Evolutionary conservation across 148 eudicot species (phyloP).

Genomic region (Spergularia bocconei): DNA sequence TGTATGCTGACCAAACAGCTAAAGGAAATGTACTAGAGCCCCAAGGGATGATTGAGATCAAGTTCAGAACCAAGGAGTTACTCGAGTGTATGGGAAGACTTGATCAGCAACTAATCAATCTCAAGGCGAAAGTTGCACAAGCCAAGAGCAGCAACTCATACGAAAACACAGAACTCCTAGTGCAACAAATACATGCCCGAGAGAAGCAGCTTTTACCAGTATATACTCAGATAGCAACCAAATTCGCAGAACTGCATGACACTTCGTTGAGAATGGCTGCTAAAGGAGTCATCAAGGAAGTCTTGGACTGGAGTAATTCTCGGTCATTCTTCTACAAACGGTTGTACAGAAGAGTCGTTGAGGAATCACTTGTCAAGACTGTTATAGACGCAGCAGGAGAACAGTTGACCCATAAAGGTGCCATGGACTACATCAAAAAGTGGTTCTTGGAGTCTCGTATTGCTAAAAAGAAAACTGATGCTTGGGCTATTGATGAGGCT

Average conservation of each 20-base stretch:
- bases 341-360: slow-evolving; percentile 64
- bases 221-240: slow-evolving; percentile 93
- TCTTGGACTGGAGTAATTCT: slow-evolving; percentile 70
- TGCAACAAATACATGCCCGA: slow-evolving; percentile 63
- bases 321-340: slow-evolving; percentile 73
- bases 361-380: slow-evolving; percentile 61
- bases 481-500: slow-evolving; percentile 70
- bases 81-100: slow-evolving; percentile 90
- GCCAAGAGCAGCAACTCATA: slow-evolving; percentile 36
- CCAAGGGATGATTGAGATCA: slow-evolving; percentile 94
- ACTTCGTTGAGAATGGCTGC: slow-evolving; percentile 91
- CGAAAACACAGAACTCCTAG: slow-evolving; percentile 38
- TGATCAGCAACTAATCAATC: slow-evolving; percentile 56
- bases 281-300: slow-evolving; percentile 75
- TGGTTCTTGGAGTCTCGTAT: slow-evolving; percentile 66
- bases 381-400: slow-evolving; percentile 78
- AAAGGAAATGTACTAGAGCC: slow-evolving; percentile 98
- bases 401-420: slow-evolving; percentile 53
- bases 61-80: slow-evolving; percentile 73
- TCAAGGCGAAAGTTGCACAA: slow-evolving; percentile 58
- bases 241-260: slow-evolving; percentile 93
- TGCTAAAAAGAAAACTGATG: slow-evolving; percentile 34
- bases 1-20: slow-evolving; percentile 92
- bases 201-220: slow-evolving; percentile 85
- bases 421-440: slow-evolving; percentile 56